These are phyloP conservation scores for Emmonsiellopsis sp. DNA, from an alignment of 2,329 filamentous ascomycete genomes.

Conservation along the genomic window DNA sequence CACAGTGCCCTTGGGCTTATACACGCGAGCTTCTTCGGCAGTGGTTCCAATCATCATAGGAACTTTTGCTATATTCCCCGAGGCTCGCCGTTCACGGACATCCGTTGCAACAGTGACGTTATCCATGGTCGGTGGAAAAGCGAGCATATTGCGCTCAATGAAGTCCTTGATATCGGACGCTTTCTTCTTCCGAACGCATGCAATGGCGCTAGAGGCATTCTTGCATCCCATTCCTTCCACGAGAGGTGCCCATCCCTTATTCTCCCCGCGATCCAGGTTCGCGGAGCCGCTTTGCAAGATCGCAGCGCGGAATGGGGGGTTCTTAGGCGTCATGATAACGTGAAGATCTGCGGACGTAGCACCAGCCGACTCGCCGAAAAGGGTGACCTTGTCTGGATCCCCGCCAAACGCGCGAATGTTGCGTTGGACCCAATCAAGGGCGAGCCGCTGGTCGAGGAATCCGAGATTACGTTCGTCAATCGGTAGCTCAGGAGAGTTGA, in stretches of 20 bases:
- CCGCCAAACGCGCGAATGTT: slow-evolving; percentile 50
- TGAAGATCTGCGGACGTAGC: slow-evolving; percentile 22
- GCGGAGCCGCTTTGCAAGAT: too few species aligned
- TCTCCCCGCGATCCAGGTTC: too few species aligned
- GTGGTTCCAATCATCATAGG: slow-evolving; percentile 27
- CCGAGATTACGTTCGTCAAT: slow-evolving; percentile 47
- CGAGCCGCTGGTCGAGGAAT: slow-evolving; percentile 46
- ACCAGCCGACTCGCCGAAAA: slow-evolving; percentile 45
- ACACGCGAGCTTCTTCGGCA: slow-evolving; percentile 27
- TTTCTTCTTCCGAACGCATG: neutral
- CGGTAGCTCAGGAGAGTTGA: neutral
- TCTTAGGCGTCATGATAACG: neutral
- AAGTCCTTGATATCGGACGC: slow-evolving; percentile 20
- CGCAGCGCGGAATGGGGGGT: neutral
- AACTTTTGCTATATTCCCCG: slow-evolving; percentile 24
- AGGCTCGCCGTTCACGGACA: slow-evolving; percentile 16
- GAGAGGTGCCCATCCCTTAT: neutral
- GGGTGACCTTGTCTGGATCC: slow-evolving; percentile 41
- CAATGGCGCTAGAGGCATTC: neutral
- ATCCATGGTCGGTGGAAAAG: slow-evolving; percentile 24
- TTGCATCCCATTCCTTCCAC: neutral
- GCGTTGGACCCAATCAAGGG: slow-evolving; percentile 49
- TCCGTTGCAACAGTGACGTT: slow-evolving; percentile 23
- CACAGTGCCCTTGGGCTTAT: slow-evolving; percentile 16
- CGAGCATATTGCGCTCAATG: slow-evolving; percentile 20